Conservation (phyloP, 2,329 filamentous ascomycete species). For the Endoconidiophora laricicola region DNA sequence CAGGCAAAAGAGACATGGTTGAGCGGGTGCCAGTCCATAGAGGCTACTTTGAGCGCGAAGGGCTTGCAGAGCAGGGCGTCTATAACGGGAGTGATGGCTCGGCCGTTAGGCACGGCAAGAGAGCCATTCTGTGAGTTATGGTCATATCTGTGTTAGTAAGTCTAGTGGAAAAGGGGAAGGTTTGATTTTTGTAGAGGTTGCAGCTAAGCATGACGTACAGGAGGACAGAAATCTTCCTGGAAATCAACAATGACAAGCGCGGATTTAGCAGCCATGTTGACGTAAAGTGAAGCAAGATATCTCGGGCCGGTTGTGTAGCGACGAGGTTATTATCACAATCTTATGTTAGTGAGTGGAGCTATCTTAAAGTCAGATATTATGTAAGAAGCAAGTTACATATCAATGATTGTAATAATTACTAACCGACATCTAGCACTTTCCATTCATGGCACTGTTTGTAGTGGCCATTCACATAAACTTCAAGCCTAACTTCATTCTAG, state of each 20-base stretch:
- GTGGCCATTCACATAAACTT: no score
- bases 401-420: no score
- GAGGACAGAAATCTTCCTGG: constrained; percentile 89
- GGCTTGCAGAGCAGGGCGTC: constrained; percentile 53
- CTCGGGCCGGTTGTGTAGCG: no score
- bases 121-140: constrained; percentile 43
- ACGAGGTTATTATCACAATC: no score
- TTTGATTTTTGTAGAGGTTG: not conserved
- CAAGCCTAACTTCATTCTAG: no score
- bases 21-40: constrained; percentile 79
- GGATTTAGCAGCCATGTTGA: constrained; percentile 25
- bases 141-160: constrained; percentile 2
- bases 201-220: constrained; percentile 36
- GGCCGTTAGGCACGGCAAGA: constrained; percentile 64
- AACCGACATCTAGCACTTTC: no score
- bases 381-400: no score
- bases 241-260: constrained; percentile 64
- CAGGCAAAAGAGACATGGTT: constrained; percentile 78
- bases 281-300: no score
- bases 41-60: constrained; percentile 62
- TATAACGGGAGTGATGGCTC: constrained; percentile 50
- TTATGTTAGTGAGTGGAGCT: no score
- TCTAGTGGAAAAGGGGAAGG: not conserved
- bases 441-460: no score
- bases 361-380: no score